These are phyloP conservation scores for Sporothrix variecibatus DNA, from an alignment of 2,329 filamentous ascomycete species.

Conservation along the genomic window DNA sequence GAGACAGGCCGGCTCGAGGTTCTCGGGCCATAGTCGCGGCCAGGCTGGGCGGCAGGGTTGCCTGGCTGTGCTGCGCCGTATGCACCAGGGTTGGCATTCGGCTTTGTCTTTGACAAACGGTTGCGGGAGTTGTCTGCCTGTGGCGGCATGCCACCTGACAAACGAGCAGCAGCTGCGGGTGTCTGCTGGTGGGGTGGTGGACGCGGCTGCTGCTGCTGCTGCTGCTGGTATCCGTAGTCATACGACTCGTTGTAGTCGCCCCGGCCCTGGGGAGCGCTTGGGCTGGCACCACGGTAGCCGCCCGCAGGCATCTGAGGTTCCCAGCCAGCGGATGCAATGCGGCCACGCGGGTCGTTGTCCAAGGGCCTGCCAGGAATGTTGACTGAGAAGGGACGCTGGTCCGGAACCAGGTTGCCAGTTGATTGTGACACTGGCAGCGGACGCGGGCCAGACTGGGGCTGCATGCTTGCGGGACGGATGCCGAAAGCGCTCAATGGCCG, in stretches of 20 bases:
- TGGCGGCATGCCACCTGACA: slow-evolving; percentile 26
- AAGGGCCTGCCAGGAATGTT: slow-evolving; percentile 32
- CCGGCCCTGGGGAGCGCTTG: slow-evolving; percentile 37
- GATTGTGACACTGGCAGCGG: slow-evolving; percentile 47
- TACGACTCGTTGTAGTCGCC: slow-evolving; percentile 23
- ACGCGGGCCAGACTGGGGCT: slow-evolving; percentile 30
- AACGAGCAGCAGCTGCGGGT: background rate
- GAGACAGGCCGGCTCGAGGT: slow-evolving; percentile 39
- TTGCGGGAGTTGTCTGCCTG: slow-evolving; percentile 41
- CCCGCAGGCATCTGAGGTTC: slow-evolving; percentile 44
- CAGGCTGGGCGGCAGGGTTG: slow-evolving; percentile 35
- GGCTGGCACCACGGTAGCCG: slow-evolving; percentile 46
- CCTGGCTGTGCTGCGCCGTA: slow-evolving; percentile 3
- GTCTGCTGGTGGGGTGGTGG: slow-evolving; percentile 26
- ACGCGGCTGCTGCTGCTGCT: slow-evolving; percentile 27
- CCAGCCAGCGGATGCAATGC: slow-evolving; percentile 49
- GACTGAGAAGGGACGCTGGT: slow-evolving; percentile 40
- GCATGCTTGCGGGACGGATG: slow-evolving; percentile 49
- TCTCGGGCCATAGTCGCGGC: slow-evolving; percentile 45
- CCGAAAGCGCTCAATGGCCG: slow-evolving; percentile 56
- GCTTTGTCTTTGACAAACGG: slow-evolving; percentile 44
- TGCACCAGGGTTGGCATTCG: slow-evolving; percentile 1
- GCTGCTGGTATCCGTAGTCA: slow-evolving; percentile 31
- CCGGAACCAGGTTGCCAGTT: slow-evolving; percentile 45
- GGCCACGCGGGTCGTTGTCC: slow-evolving; percentile 45